Base-by-base conservation (phyloP, 345 rosid genomes). In the Toxicodendron radicans region DNA sequence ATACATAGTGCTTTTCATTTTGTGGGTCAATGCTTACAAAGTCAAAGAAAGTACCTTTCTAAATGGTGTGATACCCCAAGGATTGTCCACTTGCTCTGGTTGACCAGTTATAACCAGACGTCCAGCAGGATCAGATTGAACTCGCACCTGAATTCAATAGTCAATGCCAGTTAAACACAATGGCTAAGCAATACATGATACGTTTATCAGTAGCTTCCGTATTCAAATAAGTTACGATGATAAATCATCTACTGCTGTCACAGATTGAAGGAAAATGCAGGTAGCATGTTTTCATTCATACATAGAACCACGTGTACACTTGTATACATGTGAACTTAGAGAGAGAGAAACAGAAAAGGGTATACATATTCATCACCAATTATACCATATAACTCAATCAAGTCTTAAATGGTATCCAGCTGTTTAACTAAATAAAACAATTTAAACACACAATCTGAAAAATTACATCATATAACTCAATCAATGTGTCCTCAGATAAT, bases 1-100 rank as follows among this genome's bases (percentile, higher is more conserved):
- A 61, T 14, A 59, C 21, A 66, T 11, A 20, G 23, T 20, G 14
- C 13, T 30, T 23, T 41, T 65, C 3, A 18, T 13, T 30, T 61
- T 16, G 17, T 5, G 0, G 2, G 75, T 58, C 43, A 57, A 20
- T 7, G 43, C 32, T 18, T n/a, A 66, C 62, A 48, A 70, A 62
- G 24, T 64, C 63, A 68, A 62, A 73, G 49, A 71, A 63, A 20
- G 59, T 83, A 88, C 98, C 98, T 93, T 93, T 69, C 81, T 89
- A 77, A 93, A 93, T 30, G 98, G 94, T 58, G 92, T 88, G 59
- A 91, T 90, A 21, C 97, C 98, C 98, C 97, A 91, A 64, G 95
- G 95, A 79, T 89, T 91, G 79, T 93, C 91, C 72, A 84, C 80
- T 79, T 93, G 90, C 76, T 93, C 91, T 4, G 94, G 97, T 72